Base-by-base conservation (phyloP, 345 rosid species). In the Corymbia maculata region DNA sequence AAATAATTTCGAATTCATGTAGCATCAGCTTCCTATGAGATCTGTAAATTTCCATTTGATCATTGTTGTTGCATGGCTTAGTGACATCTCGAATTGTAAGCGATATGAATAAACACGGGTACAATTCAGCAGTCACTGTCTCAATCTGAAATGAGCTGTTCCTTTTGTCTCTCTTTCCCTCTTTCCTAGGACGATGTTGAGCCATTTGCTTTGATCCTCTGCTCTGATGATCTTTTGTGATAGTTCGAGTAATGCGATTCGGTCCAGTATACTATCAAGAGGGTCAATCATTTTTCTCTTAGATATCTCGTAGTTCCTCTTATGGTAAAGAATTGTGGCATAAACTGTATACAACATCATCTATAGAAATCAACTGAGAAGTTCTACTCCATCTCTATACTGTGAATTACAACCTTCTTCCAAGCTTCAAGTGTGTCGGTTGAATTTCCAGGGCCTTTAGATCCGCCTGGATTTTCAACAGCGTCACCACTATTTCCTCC, bases 401-500 rank as follows among this genome's bases (percentile, higher is more conserved):
- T 75, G 28, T 19, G 82, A 75, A 75, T 75, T 75, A 75, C 82
- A 2, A 11, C 82, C 6, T 19, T 22, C 21, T 42, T 17, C 82
- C 82, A 75, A 42, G 49, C 82, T 75, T 19, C 14, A 13, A 75
- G 49, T 10, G 28, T 6, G 82, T 22, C 9, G 45, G 61, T 32
- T 26, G 42, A 52, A 85, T 75, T 75, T 75, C 82, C 82, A 5
- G 59, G 52, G 36, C 88, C 57, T 36, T 61, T 7, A 90, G 8
- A 53, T 88, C 92, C 30, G 88, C 88, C 89, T 90, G 91, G 82
- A 94, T 90, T 90, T 88, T 94, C 85, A 88, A 55, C 87, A 92
- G 93, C 52, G 53, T 32, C 13, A 91, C 86, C 42, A 89, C 93
- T 14, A 92, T 90, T 14, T 91, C 94, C 89, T 87, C 93, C 93